Conservation (phyloP, 2,329 filamentous ascomycete genomes). For the Colletotrichum cereale region DNA sequence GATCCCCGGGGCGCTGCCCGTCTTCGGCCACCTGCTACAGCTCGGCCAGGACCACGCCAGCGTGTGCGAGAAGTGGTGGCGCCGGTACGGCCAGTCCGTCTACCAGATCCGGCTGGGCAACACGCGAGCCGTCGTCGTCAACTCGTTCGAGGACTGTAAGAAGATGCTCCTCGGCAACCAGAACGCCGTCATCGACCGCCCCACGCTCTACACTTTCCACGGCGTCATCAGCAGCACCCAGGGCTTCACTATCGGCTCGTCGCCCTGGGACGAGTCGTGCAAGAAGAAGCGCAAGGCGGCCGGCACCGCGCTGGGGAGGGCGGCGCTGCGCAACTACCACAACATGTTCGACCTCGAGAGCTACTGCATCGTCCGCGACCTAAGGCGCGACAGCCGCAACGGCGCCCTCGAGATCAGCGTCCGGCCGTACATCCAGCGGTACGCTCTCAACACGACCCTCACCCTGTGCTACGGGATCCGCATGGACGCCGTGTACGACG, state of each 20-base stretch:
- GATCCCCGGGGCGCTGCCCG: slow-evolving; percentile 67
- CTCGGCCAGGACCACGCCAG: slow-evolving; percentile 69
- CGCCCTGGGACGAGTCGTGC: slow-evolving; percentile 86
- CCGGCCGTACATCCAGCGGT: slow-evolving; percentile 78
- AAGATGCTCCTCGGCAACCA: slow-evolving; percentile 85
- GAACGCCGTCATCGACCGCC: slow-evolving; percentile 81
- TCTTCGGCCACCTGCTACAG: slow-evolving; percentile 74
- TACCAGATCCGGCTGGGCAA: slow-evolving; percentile 79
- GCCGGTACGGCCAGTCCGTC: slow-evolving; percentile 69
- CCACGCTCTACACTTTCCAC: slow-evolving; percentile 85
- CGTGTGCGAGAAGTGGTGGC: slow-evolving; percentile 67
- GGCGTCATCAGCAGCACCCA: slow-evolving; percentile 81
- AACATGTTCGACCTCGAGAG: slow-evolving; percentile 83
- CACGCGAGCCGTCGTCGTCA: slow-evolving; percentile 79
- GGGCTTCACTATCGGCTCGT: slow-evolving; percentile 86
- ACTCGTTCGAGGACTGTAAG: slow-evolving; percentile 80
- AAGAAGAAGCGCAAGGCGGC: slow-evolving; percentile 83
- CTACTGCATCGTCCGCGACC: slow-evolving; percentile 52
- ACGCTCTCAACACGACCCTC: slow-evolving; percentile 81
- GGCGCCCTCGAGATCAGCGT: slow-evolving; percentile 75
- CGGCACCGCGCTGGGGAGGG: slow-evolving; percentile 81
- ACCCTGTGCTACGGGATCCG: slow-evolving; percentile 85
- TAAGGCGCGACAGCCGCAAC: slow-evolving; percentile 72
- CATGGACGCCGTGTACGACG: slow-evolving; percentile 77
- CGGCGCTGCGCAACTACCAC: slow-evolving; percentile 83